Evolutionary conservation across 1,139 yeast genomes (phyloP).

Genomic region (Hyphopichia wangnamkhiaoensis): DNA sequence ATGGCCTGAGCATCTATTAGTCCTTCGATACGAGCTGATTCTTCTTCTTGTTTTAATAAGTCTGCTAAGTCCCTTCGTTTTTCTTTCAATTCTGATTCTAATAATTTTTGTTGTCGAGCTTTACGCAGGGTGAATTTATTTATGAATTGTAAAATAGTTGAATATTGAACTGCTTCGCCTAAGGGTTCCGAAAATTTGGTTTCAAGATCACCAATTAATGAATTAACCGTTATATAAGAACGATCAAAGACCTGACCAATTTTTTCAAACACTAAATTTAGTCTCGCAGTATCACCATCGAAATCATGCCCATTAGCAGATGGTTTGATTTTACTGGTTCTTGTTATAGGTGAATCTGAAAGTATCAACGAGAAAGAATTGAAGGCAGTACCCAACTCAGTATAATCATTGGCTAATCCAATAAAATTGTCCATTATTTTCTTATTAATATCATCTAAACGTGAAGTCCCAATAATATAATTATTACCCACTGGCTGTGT

Average conservation of each 20-base stretch:
- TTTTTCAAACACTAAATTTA: conserved; percentile 55
- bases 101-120: conserved; percentile 61
- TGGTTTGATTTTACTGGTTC: conserved; percentile 17
- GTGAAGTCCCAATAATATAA: conserved; percentile 35
- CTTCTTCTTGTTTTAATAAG: conserved; percentile 41
- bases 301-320: conserved; percentile 3
- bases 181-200: conserved; percentile 81
- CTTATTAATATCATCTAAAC: conserved; percentile 68
- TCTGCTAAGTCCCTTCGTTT: conserved; percentile 46
- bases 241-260: conserved; percentile 83
- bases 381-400: conserved; percentile 70
- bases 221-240: conserved; percentile 64
- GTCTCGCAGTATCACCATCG: conserved; percentile 30
- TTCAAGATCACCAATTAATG: conserved; percentile 67
- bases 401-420: conserved; percentile 66
- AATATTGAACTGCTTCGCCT: conserved; percentile 78
- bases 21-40: conserved; percentile 37
- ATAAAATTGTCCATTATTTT: conserved; percentile 61
- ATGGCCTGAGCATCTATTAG: conserved; percentile 28
- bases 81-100: conserved; percentile 54
- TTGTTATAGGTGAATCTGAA: conserved; percentile 30
- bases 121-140: conserved; percentile 72
- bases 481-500: conserved; percentile 7
- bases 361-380: conserved; percentile 75
- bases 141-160: conserved; percentile 65